Evolutionary conservation across 164 flowering plant species (phyloP).

Genomic region (Cinnamomum chago): DNA sequence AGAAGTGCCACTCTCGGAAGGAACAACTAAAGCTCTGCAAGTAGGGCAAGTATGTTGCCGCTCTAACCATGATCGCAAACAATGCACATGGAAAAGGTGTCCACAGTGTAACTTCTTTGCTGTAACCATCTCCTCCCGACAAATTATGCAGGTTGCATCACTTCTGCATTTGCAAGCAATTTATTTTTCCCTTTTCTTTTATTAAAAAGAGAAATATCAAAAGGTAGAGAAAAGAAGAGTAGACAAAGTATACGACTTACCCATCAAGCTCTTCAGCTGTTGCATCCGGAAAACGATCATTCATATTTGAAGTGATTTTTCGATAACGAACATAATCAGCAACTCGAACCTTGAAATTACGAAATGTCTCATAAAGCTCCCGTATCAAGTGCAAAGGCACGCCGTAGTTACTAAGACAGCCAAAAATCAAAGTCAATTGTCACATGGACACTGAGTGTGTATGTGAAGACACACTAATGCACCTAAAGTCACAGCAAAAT

Average conservation of each 20-base stretch:
- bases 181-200: background rate
- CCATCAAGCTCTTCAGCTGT: constrained; percentile 79
- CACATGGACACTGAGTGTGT: background rate
- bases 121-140: constrained; percentile 98
- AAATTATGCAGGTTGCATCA: constrained; percentile 97
- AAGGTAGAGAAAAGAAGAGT: background rate
- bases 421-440: background rate
- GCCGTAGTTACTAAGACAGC: constrained; percentile 71
- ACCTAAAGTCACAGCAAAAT: background rate
- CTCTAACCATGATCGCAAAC: constrained; percentile 97
- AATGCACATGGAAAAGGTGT: constrained; percentile 95
- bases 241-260: constrained; percentile 44
- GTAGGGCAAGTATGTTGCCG: constrained; percentile 98
- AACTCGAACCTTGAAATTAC: constrained; percentile 87
- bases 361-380: constrained; percentile 93
- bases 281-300: constrained; percentile 96
- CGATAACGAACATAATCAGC: constrained; percentile 96
- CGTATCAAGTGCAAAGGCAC: constrained; percentile 93
- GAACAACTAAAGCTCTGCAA: constrained; percentile 91
- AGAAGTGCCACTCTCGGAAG: constrained; percentile 61
- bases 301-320: constrained; percentile 97
- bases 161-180: constrained; percentile 47
- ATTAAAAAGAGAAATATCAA: background rate
- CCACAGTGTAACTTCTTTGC: constrained; percentile 94
- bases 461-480: background rate